Conservation (phyloP, 495 filamentous ascomycete genomes). For the Aspergillus leporis region DNA sequence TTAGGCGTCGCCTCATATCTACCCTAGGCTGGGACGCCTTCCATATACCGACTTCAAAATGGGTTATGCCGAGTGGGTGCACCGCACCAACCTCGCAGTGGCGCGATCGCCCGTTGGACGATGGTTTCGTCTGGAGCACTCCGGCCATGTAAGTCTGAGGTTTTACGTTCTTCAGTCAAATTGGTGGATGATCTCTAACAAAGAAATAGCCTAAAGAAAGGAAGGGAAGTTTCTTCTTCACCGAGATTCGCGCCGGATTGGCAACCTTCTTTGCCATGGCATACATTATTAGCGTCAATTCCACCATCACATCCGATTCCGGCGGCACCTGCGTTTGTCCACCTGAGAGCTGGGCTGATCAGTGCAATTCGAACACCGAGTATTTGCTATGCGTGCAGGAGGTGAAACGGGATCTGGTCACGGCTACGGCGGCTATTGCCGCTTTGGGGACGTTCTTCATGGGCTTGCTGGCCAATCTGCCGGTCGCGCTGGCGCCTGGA, state of each 20-base stretch:
- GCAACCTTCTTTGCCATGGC: constrained; percentile 89
- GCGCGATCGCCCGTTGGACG: constrained; percentile 62
- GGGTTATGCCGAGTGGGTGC: constrained; percentile 48
- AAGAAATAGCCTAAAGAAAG: constrained; percentile 56
- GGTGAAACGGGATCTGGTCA: constrained; percentile 73
- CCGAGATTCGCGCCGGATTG: constrained; percentile 74
- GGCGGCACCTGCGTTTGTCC: constrained; percentile 79
- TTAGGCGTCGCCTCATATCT: constrained; percentile 5
- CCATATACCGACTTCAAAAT: constrained; percentile 15
- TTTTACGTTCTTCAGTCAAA: background rate
- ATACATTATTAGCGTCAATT: constrained; percentile 77
- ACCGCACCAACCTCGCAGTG: constrained; percentile 54
- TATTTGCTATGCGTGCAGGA: constrained; percentile 66
- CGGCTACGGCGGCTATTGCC: constrained; percentile 77
- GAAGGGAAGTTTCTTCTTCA: constrained; percentile 75
- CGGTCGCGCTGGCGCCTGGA: constrained; percentile 75
- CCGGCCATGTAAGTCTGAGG: constrained; percentile 62
- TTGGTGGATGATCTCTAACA: background rate
- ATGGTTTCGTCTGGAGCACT: constrained; percentile 74
- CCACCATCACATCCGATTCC: constrained; percentile 61
- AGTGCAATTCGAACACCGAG: constrained; percentile 55
- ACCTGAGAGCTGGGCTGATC: constrained; percentile 40
- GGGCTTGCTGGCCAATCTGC: constrained; percentile 70
- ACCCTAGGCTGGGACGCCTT: background rate
- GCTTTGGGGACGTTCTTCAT: constrained; percentile 70